These are phyloP conservation scores for Staphylotrichum tortipilum DNA, from an alignment of 495 filamentous ascomycete genomes.

Conservation along the genomic window DNA sequence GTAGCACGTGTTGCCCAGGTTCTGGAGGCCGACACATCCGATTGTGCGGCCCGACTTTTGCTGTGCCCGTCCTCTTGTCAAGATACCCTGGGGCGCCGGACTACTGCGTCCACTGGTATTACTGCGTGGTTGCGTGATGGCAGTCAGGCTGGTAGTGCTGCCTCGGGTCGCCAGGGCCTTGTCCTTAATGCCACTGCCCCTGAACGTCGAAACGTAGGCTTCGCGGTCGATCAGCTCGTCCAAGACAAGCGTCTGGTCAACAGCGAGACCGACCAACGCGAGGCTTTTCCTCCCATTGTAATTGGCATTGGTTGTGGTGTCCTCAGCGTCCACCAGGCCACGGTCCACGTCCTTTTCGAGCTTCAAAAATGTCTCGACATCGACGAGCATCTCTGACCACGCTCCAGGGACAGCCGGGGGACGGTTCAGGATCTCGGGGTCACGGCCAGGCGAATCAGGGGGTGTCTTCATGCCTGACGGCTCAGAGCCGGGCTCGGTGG, in stretches of 20 bases:
- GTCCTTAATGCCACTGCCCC: slow-evolving; percentile 24
- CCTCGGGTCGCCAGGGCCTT: slow-evolving; percentile 30
- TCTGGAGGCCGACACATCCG: slow-evolving; percentile 74
- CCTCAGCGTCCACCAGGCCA: slow-evolving; percentile 58
- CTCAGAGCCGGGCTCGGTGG: slow-evolving; percentile 18
- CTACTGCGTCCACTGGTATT: slow-evolving; percentile 53
- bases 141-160: slow-evolving; percentile 22
- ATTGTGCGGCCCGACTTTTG: slow-evolving; percentile 50
- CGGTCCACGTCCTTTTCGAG: slow-evolving; percentile 61
- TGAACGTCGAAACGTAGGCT: slow-evolving; percentile 55
- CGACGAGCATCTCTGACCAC: slow-evolving; percentile 61
- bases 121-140: slow-evolving; percentile 21
- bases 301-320: slow-evolving; percentile 65
- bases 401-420: slow-evolving; percentile 33
- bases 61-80: slow-evolving; percentile 60
- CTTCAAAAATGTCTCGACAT: slow-evolving; percentile 59
- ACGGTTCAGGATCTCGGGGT: slow-evolving; percentile 19
- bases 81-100: slow-evolving; percentile 45
- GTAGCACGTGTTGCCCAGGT: slow-evolving; percentile 95
- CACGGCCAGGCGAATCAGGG: slow-evolving; percentile 21
- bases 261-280: slow-evolving; percentile 52
- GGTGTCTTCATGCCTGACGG: slow-evolving; percentile 24
- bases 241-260: slow-evolving; percentile 62
- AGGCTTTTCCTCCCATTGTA: slow-evolving; percentile 67
- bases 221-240: slow-evolving; percentile 64